Conservation (phyloP, 1,284 basidiomycete genomes). For the Cerioporus squamosus region DNA sequence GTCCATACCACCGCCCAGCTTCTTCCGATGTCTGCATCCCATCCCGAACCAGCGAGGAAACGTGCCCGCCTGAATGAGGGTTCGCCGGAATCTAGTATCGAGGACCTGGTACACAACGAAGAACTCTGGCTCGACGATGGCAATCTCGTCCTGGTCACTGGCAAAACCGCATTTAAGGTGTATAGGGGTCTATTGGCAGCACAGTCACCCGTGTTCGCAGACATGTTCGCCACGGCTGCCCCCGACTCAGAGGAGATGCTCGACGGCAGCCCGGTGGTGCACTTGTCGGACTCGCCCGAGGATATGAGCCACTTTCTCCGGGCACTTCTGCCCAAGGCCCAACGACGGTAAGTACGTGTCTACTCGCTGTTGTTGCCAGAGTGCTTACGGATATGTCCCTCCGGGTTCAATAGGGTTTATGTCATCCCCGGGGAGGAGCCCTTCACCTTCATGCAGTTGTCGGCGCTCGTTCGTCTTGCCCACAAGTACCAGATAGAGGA, state of each 20-base stretch:
- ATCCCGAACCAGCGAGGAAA: too few relatives aligned
- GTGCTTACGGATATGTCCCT: not conserved
- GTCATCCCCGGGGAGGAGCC: too few relatives aligned
- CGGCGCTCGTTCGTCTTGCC: conserved; percentile 4
- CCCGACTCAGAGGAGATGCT: not conserved
- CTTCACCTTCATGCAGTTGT: not conserved
- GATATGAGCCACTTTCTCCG: conserved; percentile 6
- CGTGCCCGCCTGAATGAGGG: too few relatives aligned
- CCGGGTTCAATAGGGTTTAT: not conserved
- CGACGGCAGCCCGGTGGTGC: conserved; percentile 12
- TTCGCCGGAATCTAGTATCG: too few relatives aligned
- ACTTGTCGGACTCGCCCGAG: conserved; percentile 3
- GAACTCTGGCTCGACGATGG: conserved; percentile 76
- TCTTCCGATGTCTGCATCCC: too few relatives aligned
- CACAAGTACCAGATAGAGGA: conserved; percentile 6
- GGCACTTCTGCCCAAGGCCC: not conserved
- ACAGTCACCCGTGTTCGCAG: conserved; percentile 11
- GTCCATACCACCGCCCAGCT: too few relatives aligned
- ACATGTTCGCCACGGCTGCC: conserved; percentile 8
- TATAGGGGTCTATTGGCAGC: conserved; percentile 52
- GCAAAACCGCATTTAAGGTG: conserved; percentile 63
- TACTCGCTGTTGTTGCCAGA: too few relatives aligned
- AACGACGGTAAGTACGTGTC: not conserved
- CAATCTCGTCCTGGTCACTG: conserved; percentile 64
- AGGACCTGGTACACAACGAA: conserved; percentile 29